phyloP scores from a whole-genome alignment of 1,284 basidiomycete genomes.

The Melanopsichium pennsylvanicum region DNA sequence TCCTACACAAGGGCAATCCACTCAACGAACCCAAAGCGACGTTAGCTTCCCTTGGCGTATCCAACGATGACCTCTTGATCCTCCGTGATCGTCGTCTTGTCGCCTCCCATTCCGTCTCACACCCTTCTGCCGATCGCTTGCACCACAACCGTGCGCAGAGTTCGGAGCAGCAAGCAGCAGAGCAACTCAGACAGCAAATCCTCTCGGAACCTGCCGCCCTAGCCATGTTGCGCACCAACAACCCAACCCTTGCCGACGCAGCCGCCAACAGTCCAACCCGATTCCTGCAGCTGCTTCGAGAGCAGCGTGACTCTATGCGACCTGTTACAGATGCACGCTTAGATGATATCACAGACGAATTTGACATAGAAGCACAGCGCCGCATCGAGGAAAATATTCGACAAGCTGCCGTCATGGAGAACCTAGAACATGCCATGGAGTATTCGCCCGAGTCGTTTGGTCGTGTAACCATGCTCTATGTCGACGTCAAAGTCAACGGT shows the following conservation, averaged over 20 bases:
- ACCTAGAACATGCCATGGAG: slow-evolving; percentile 65
- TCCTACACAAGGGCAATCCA: slow-evolving; percentile 36
- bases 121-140: no score
- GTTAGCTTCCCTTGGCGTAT: slow-evolving; percentile 49
- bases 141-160: no score
- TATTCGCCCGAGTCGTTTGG: slow-evolving; percentile 85
- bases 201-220: slow-evolving; percentile 83
- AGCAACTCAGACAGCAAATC: slow-evolving; percentile 87
- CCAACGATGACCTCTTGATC: slow-evolving; percentile 55
- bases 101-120: background rate
- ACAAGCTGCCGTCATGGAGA: slow-evolving; percentile 85
- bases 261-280: slow-evolving; percentile 7
- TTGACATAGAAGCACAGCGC: slow-evolving; percentile 80
- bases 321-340: slow-evolving; percentile 72
- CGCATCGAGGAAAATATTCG: slow-evolving; percentile 93
- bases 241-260: slow-evolving; percentile 47
- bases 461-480: slow-evolving; percentile 93
- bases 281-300: slow-evolving; percentile 38
- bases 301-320: slow-evolving; percentile 27
- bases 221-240: slow-evolving; percentile 73
- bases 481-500: slow-evolving; percentile 83
- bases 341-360: slow-evolving; percentile 73
- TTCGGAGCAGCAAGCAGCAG: slow-evolving; percentile 74
- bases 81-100: slow-evolving; percentile 18
- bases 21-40: slow-evolving; percentile 46